A percentile compares a stretch with the other conserved stretches of the same genome.
Evolutionary conservation across 139 green algal genomes (phyloP).

Genomic region (Chlorella sp.): DNA sequence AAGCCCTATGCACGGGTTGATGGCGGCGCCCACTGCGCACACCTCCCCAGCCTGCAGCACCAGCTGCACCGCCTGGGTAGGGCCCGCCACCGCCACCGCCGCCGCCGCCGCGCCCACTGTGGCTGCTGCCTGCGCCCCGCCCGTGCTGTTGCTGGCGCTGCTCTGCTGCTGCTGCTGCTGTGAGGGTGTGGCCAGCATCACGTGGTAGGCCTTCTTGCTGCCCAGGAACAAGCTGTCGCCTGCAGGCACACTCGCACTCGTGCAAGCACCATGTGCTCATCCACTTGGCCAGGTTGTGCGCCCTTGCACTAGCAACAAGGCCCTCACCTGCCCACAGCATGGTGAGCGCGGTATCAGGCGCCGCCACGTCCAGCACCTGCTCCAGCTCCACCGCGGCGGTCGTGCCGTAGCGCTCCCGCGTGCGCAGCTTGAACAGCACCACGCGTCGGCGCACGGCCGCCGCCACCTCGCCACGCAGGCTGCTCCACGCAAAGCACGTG

Average conservation of each 20-base stretch:
- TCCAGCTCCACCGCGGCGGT: background rate
- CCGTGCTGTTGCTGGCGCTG: too few species aligned
- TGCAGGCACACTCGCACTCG: background rate
- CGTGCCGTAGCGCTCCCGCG: background rate
- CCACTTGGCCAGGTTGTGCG: too few species aligned
- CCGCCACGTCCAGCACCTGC: slow-evolving; percentile 1
- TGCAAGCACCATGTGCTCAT: background rate
- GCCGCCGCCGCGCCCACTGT: too few species aligned
- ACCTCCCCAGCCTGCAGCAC: background rate
- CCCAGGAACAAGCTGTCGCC: slow-evolving; percentile 7
- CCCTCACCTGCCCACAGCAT: slow-evolving; percentile 6
- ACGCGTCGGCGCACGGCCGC: background rate
- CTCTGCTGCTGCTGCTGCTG: too few species aligned
- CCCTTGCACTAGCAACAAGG: too few species aligned
- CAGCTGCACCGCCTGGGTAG: too few species aligned
- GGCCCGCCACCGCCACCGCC: too few species aligned
- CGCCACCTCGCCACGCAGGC: background rate
- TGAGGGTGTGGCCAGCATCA: slow-evolving; percentile 2
- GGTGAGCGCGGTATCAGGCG: background rate
- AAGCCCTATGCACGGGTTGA: slow-evolving; percentile 6
- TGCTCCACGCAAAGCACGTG: slow-evolving; percentile 6
- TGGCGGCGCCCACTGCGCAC: background rate
- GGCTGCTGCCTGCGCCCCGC: too few species aligned
- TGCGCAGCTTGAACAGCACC: background rate
- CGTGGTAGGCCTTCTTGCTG: background rate